A percentile compares a stretch with the other conserved stretches of the same genome.
phyloP scores from a whole-genome alignment of 2,329 filamentous ascomycete genomes.

The Cercospora citrullina region DNA sequence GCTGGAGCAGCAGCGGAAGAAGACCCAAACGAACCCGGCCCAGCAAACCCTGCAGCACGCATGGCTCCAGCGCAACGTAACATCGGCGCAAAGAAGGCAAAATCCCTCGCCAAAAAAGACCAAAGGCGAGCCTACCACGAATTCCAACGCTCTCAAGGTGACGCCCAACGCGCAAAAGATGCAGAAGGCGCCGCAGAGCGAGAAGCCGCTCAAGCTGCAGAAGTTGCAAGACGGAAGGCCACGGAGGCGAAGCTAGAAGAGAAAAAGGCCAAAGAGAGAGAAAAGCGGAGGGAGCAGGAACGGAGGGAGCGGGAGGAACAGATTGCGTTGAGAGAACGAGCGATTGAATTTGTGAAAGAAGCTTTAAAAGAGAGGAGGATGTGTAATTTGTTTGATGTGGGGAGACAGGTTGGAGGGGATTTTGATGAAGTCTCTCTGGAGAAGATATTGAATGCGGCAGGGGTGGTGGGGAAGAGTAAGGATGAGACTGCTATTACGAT shows the following conservation, averaged over 20 bases:
- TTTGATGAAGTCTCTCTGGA: conserved; percentile 46
- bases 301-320: conserved; percentile 42
- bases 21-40: conserved; percentile 29
- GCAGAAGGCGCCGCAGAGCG: conserved; percentile 48
- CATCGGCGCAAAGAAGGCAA: conserved; percentile 53
- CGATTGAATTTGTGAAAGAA: conserved; percentile 38
- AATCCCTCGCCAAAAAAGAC: conserved; percentile 49
- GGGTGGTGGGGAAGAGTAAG: conserved; percentile 39
- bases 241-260: conserved; percentile 48
- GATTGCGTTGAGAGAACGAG: conserved; percentile 36
- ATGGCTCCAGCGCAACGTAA: conserved; percentile 27
- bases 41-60: conserved; percentile 33
- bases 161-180: conserved; percentile 46
- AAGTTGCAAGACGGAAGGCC: conserved; percentile 44
- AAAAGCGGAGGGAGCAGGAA: conserved; percentile 43
- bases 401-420: conserved; percentile 44
- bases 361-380: conserved; percentile 34
- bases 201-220: conserved; percentile 44
- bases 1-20: neutral
- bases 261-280: conserved; percentile 43
- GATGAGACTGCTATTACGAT: conserved; percentile 37
- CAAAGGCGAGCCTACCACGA: conserved; percentile 50
- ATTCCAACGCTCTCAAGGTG: conserved; percentile 51
- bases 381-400: conserved; percentile 45
- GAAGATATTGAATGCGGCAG: conserved; percentile 44